Conservation (phyloP, 2,329 filamentous ascomycete species). For the Erysiphe pulchra region DNA sequence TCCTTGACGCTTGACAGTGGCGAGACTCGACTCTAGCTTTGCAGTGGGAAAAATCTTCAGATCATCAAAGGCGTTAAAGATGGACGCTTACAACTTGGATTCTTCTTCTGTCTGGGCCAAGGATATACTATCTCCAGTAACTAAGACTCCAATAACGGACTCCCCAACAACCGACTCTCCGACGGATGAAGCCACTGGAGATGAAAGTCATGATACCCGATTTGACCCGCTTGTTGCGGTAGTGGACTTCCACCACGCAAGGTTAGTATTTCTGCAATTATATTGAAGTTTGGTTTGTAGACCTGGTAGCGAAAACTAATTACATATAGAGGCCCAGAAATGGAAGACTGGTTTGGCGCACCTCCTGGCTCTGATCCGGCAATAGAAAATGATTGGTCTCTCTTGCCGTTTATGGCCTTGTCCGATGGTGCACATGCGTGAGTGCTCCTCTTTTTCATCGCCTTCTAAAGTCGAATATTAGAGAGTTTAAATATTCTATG, state of each 20-base stretch:
- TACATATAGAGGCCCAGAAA: slow-evolving; percentile 46
- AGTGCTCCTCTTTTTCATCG: slow-evolving; percentile 13
- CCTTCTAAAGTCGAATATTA: background rate
- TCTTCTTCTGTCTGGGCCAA: too few species aligned
- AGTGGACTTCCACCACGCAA: slow-evolving; percentile 63
- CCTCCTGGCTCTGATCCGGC: slow-evolving; percentile 55
- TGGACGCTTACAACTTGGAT: too few species aligned
- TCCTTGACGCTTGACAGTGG: too few species aligned
- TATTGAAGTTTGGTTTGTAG: background rate
- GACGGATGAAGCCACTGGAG: background rate
- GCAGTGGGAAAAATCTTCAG: too few species aligned
- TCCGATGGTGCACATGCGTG: slow-evolving; percentile 88
- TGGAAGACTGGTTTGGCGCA: slow-evolving; percentile 72
- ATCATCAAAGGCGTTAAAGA: too few species aligned
- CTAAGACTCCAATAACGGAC: too few species aligned
- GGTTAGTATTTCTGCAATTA: slow-evolving; percentile 12
- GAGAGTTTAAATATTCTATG: too few species aligned
- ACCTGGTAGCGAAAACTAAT: background rate
- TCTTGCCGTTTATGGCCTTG: slow-evolving; percentile 89
- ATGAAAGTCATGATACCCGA: background rate
- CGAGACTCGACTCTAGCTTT: too few species aligned
- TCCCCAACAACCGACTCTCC: too few species aligned
- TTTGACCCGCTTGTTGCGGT: slow-evolving; percentile 51
- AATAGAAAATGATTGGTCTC: slow-evolving; percentile 62
- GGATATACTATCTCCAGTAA: too few species aligned